Conservation (phyloP, 2,329 filamentous ascomycete genomes). For the Pestalotiopsis sp. region DNA sequence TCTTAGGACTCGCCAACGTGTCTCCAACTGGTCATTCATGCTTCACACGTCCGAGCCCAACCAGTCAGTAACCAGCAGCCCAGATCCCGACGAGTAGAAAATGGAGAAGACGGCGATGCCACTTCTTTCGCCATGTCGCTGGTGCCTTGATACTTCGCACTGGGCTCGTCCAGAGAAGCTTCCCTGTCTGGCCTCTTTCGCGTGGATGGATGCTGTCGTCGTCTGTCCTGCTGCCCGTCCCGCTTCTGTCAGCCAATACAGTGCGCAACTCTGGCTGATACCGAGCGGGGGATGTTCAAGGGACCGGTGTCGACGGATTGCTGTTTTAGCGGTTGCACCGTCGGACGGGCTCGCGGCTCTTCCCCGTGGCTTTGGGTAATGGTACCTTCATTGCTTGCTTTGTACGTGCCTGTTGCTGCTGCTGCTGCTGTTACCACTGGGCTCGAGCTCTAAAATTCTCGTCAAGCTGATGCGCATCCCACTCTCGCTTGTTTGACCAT, state of each 20-base stretch:
- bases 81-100: not conserved
- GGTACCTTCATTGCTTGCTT: too few relatives aligned
- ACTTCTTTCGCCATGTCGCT: not conserved
- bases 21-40: not conserved
- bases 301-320: not conserved
- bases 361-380: not conserved
- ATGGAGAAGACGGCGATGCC: not conserved
- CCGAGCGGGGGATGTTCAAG: not conserved
- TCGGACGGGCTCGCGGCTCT: constrained; percentile 5
- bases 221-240: not conserved
- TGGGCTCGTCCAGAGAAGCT: not conserved
- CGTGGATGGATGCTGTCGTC: not conserved
- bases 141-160: not conserved
- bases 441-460: not conserved
- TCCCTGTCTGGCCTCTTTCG: not conserved
- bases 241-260: not conserved
- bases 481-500: not conserved
- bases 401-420: not conserved
- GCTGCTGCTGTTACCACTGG: not conserved
- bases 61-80: not conserved
- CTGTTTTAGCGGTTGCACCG: constrained; percentile 2
- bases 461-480: not conserved
- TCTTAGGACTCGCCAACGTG: constrained; percentile 14
- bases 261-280: not conserved
- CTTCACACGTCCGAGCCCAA: not conserved